Percentiles rank a stretch among this genome's conserved stretches.
Evolutionary conservation across 371 early-diverging fungal species (phyloP).

Genomic region (Circinella umbellata): DNA sequence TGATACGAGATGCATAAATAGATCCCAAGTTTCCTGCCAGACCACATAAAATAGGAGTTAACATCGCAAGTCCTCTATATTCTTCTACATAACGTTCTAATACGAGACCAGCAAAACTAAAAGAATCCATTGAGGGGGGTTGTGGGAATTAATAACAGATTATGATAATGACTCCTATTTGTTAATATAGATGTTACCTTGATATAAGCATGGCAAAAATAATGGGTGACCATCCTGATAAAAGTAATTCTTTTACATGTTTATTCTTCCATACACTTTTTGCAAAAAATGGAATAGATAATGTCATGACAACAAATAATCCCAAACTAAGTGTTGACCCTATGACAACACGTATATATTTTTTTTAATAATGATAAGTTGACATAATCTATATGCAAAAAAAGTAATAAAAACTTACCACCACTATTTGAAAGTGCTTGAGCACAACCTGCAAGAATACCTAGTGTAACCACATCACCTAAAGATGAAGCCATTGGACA

Average conservation of each 20-base stretch:
- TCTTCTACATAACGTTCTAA: conserved; percentile 78
- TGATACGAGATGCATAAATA: conserved; percentile 84
- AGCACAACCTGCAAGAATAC: conserved; percentile 65
- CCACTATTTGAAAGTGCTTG: conserved; percentile 47
- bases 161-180: too few relatives aligned
- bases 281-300: conserved; percentile 62
- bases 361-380: not conserved
- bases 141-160: too few relatives aligned
- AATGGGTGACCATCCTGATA: conserved; percentile 84
- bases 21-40: conserved; percentile 83
- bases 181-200: too few relatives aligned
- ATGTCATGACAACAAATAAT: conserved; percentile 51
- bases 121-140: too few relatives aligned
- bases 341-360: conserved; percentile 11
- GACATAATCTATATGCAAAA: too few relatives aligned
- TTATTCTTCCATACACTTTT: conserved; percentile 60
- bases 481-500: conserved; percentile 75
- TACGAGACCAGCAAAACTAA: conserved; percentile 80
- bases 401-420: conserved; percentile 41
- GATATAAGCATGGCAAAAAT: conserved; percentile 82
- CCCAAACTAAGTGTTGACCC: conserved; percentile 53
- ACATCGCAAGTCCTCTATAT: conserved; percentile 77
- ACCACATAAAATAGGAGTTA: conserved; percentile 78
- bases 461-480: conserved; percentile 76
- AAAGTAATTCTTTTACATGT: conserved; percentile 66